These are phyloP conservation scores for Ambrosiella cleistominuta DNA, from an alignment of 2,329 filamentous ascomycete genomes.

Conservation along the genomic window DNA sequence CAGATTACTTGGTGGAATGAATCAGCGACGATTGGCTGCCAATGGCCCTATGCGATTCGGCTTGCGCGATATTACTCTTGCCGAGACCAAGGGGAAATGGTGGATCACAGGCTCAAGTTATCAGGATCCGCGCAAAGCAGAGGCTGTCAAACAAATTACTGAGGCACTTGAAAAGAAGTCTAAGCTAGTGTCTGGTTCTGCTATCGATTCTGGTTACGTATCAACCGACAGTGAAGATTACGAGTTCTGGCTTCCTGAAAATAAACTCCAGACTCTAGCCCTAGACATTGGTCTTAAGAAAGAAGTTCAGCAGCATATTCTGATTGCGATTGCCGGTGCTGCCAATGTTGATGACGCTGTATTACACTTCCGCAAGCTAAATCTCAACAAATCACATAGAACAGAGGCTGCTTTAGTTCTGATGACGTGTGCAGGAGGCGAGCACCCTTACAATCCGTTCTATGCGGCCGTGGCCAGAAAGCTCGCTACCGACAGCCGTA, in stretches of 20 bases:
- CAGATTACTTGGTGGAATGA: slow-evolving; percentile 68
- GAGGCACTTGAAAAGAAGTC: not conserved
- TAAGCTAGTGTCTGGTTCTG: not conserved
- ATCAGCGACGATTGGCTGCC: slow-evolving; percentile 45
- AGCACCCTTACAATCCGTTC: slow-evolving; percentile 78
- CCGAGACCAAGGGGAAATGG: slow-evolving; percentile 86
- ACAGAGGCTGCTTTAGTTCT: slow-evolving; percentile 76
- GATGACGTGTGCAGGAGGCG: slow-evolving; percentile 69
- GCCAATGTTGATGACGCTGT: slow-evolving; percentile 72
- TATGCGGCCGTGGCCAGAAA: slow-evolving; percentile 72
- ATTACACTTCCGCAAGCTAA: slow-evolving; percentile 60
- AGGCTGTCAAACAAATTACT: slow-evolving; percentile 10
- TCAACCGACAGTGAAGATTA: slow-evolving; percentile 29
- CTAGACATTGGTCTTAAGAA: slow-evolving; percentile 74
- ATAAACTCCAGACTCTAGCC: slow-evolving; percentile 45
- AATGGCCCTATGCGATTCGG: slow-evolving; percentile 69
- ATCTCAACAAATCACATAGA: slow-evolving; percentile 70
- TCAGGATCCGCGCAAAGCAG: slow-evolving; percentile 20
- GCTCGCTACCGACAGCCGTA: slow-evolving; percentile 55
- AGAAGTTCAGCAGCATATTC: slow-evolving; percentile 74
- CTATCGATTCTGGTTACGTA: slow-evolving; percentile 14
- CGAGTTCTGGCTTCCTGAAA: slow-evolving; percentile 42
- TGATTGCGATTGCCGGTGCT: slow-evolving; percentile 75
- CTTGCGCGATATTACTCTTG: slow-evolving; percentile 63
- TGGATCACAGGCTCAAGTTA: slow-evolving; percentile 97